Evolutionary conservation across 1,284 basidiomycete genomes (phyloP), one percentile per base, ranked within the genome.

Genomic region (Pseudozyma flocculosa): DNA sequence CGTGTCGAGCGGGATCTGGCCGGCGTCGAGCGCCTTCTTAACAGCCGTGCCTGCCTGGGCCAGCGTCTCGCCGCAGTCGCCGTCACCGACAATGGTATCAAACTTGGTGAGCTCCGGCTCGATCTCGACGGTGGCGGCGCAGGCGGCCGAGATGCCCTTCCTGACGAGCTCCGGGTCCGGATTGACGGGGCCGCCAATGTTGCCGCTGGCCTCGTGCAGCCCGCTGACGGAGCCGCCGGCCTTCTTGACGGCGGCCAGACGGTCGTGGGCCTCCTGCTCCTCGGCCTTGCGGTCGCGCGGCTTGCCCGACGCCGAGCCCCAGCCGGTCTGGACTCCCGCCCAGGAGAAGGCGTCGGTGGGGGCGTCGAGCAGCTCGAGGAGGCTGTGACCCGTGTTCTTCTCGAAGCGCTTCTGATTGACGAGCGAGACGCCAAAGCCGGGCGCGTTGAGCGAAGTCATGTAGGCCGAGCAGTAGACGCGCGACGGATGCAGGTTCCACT

Each of bases 401-500:
- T 75, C 70, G 34, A 72, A 68, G 65, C 80, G 64, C 64, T 76
- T 79, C 49, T 81, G 77, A 68, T 82, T 82, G 50, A 82, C 71
- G 29, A 82, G 76, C 48, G 79, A 78, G 48, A 82, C 68, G 30
- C 76, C 78, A 57, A 82, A 79, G 40, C 81, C 81, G 15, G 81
- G 81, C 55, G 81, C 80, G 67, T 82, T 82, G 75, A 82, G 80
- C 40, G 77, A 78, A 29, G 81, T 81, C 78, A 82, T 80, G 70
- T 80, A 83, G 5, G 80, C 63, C 30, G 79, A 79, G 14, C 72
- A 74, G 62, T 79, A 78, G 50, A 81, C 78, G 32, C 81, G 78
- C 26, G 72, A 65, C 30, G 81, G 81, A 45, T 76, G 62, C 32
- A 81, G 74, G 40, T 45, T 60, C 63, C 61, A 75, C 41, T 65